A percentile compares a stretch with the other conserved stretches of the same genome.
Evolutionary conservation across 768 basidiomycete species (phyloP).

Genomic region (Mycena indigotica): DNA sequence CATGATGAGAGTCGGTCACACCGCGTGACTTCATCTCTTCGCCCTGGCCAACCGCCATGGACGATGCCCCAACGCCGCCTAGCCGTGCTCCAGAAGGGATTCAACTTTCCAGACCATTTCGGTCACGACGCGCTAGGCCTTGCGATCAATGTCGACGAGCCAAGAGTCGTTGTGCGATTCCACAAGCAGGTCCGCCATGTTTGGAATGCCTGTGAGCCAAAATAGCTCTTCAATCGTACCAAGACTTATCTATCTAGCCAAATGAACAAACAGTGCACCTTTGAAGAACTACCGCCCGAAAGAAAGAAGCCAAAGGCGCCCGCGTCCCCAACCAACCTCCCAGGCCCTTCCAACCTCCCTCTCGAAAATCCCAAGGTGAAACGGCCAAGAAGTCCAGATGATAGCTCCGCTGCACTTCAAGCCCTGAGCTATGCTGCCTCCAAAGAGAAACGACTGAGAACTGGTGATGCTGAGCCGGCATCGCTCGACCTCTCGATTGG

Average conservation of each 20-base stretch:
- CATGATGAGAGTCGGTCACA: background rate
- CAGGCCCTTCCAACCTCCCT: conserved; percentile 10
- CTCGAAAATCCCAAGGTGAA: conserved; percentile 11
- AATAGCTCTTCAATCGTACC: background rate
- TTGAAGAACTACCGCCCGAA: conserved; percentile 24
- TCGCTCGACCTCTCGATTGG: conserved; percentile 20
- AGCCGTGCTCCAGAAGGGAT: background rate
- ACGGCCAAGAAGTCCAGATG: conserved; percentile 21
- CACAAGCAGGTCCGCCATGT: conserved; percentile 22
- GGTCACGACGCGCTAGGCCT: conserved; percentile 21
- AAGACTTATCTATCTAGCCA: conserved; percentile 8
- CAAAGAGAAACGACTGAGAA: conserved; percentile 21
- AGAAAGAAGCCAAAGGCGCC: conserved; percentile 23
- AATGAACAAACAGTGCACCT: conserved; percentile 24
- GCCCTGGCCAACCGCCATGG: conserved; percentile 36
- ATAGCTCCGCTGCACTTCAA: conserved; percentile 21
- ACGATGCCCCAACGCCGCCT: background rate
- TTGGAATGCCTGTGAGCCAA: conserved; percentile 26
- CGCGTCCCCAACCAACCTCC: conserved; percentile 1
- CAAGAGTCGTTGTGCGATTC: conserved; percentile 26
- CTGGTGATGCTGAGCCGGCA: conserved; percentile 14
- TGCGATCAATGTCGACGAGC: conserved; percentile 22
- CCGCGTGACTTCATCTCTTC: background rate
- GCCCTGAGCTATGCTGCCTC: conserved; percentile 23
- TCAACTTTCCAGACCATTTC: conserved; percentile 21